A percentile compares a stretch with the other conserved stretches of the same genome.
phyloP scores from a whole-genome alignment of 2,329 filamentous ascomycete species.

The Amesomyces nigricolor region DNA sequence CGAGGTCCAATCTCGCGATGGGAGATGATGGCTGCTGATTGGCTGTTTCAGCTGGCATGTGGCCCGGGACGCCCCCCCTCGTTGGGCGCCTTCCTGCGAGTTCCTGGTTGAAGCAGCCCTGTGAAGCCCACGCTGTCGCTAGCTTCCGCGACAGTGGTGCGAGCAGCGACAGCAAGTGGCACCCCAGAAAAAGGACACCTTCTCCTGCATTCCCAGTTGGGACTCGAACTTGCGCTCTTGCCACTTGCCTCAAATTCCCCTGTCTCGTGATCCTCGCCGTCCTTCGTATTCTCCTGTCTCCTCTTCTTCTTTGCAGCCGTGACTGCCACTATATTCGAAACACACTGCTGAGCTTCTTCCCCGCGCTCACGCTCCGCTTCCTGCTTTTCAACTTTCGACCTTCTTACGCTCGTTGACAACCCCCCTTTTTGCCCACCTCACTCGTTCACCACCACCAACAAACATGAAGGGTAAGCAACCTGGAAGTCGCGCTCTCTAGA shows the following conservation, averaged over 20 bases:
- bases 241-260: conserved; percentile 2
- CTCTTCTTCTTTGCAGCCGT: conserved; percentile 1
- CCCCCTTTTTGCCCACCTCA: conserved; percentile 9
- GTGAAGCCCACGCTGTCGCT: conserved; percentile 9
- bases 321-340: not conserved
- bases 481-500: not conserved
- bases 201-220: conserved; percentile 2
- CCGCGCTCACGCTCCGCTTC: conserved; percentile 1
- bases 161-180: not conserved
- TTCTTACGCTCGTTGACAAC: conserved; percentile 25
- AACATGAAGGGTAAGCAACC: conserved; percentile 39
- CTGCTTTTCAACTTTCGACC: conserved; percentile 12
- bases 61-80: conserved; percentile 9
- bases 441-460: conserved; percentile 16
- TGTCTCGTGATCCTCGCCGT: conserved; percentile 7
- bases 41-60: conserved; percentile 15
- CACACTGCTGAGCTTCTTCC: not conserved
- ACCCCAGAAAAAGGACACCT: conserved; percentile 15
- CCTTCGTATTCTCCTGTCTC: not conserved
- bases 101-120: conserved; percentile 15
- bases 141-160: not conserved
- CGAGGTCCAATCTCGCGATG: conserved; percentile 24
- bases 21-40: conserved; percentile 20
- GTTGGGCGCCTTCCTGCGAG: not conserved
- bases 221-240: conserved; percentile 5